Evolutionary conservation across 768 basidiomycete species (phyloP).

Genomic region (Russula emetica): DNA sequence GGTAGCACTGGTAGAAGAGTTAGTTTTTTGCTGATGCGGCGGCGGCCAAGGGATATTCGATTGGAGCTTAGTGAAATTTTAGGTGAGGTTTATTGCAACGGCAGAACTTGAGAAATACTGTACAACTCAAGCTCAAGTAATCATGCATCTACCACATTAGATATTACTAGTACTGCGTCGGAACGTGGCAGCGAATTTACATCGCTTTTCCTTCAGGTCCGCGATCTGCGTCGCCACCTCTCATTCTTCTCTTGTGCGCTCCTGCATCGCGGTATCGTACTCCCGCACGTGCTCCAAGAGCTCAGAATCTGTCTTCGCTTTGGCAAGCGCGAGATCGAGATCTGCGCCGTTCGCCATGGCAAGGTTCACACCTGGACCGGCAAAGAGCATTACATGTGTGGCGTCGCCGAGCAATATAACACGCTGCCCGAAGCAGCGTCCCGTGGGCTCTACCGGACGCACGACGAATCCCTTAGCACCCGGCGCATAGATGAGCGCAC

Average conservation of each 20-base stretch:
- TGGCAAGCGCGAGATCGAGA: slow-evolving; percentile 21
- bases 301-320: slow-evolving; percentile 10
- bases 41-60: too few species aligned
- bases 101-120: background rate
- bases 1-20: too few species aligned
- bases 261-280: slow-evolving; percentile 15
- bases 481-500: slow-evolving; percentile 21
- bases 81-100: background rate
- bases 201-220: too few species aligned
- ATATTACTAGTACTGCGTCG: background rate
- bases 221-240: slow-evolving; percentile 8
- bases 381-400: slow-evolving; percentile 39
- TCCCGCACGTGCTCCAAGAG: background rate
- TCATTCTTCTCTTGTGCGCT: slow-evolving; percentile 4
- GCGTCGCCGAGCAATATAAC: slow-evolving; percentile 37
- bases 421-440: slow-evolving; percentile 17
- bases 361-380: slow-evolving; percentile 39
- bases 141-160: background rate
- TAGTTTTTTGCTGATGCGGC: too few species aligned
- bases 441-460: too few species aligned
- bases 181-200: background rate
- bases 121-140: background rate
- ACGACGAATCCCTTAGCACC: slow-evolving; percentile 17
- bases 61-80: too few species aligned
- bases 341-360: slow-evolving; percentile 33